These are phyloP conservation scores for Penicillium steckii DNA, from an alignment of 495 filamentous ascomycete species.

Conservation along the genomic window DNA sequence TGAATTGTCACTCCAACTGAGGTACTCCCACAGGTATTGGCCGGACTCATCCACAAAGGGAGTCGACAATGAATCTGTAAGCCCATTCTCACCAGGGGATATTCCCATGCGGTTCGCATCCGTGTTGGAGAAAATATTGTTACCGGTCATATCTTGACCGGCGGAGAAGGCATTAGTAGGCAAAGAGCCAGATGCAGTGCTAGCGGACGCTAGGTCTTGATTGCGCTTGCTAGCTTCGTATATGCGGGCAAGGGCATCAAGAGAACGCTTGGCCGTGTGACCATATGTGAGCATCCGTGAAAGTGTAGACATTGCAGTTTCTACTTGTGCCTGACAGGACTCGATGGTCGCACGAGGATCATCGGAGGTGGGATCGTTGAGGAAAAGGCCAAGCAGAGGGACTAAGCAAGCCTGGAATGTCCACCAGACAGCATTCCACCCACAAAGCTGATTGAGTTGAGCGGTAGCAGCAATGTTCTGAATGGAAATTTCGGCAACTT, in stretches of 20 bases:
- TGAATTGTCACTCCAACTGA: conserved; percentile 40
- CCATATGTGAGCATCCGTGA: conserved; percentile 70
- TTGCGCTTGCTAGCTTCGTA: conserved; percentile 58
- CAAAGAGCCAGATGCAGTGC: conserved; percentile 2
- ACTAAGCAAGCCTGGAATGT: conserved; percentile 79
- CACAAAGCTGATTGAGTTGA: conserved; percentile 69
- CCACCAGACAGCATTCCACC: conserved; percentile 84
- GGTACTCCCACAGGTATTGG: conserved; percentile 44
- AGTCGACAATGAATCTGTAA: conserved; percentile 25
- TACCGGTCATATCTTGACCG: conserved; percentile 19
- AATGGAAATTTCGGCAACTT: conserved; percentile 67
- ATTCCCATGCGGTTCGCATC: conserved; percentile 21
- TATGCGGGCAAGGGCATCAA: conserved; percentile 68
- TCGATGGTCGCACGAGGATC: conserved; percentile 54
- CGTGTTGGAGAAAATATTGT: conserved; percentile 14
- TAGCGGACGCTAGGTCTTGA: conserved; percentile 11
- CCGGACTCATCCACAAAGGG: conserved; percentile 35
- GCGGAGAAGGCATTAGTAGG: conserved; percentile 13
- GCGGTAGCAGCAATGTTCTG: conserved; percentile 67
- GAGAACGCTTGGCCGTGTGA: conserved; percentile 65
- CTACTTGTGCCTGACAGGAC: conserved; percentile 54
- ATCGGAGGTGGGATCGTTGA: conserved; percentile 56
- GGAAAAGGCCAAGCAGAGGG: conserved; percentile 69
- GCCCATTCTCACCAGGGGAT: conserved; percentile 22
- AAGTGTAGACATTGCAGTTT: conserved; percentile 65